Conservation (phyloP, 2,329 filamentous ascomycete species). For the Fusarium torulosum region DNA sequence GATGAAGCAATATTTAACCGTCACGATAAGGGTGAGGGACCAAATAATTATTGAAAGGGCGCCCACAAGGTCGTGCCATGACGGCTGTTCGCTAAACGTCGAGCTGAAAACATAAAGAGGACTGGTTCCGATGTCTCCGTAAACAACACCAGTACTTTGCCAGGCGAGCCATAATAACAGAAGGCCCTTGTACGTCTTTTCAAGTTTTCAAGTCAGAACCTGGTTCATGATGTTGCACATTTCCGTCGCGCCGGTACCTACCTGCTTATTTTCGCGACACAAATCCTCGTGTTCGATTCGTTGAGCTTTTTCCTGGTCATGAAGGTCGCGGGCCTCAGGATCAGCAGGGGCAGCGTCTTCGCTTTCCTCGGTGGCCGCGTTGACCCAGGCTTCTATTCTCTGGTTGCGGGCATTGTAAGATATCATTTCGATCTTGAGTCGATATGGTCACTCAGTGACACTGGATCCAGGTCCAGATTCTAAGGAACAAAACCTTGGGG, state of each 20-base stretch:
- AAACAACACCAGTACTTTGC: slow-evolving; percentile 75
- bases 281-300: slow-evolving; percentile 49
- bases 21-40: slow-evolving; percentile 77
- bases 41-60: slow-evolving; percentile 77
- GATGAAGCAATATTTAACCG: slow-evolving; percentile 76
- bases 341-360: slow-evolving; percentile 42
- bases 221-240: slow-evolving; percentile 3
- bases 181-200: slow-evolving; percentile 47
- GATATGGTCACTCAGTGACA: slow-evolving; percentile 42
- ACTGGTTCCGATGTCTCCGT: slow-evolving; percentile 75
- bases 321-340: slow-evolving; percentile 46
- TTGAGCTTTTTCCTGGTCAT: slow-evolving; percentile 49
- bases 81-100: slow-evolving; percentile 70
- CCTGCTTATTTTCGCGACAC: slow-evolving; percentile 48
- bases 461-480: slow-evolving; percentile 30
- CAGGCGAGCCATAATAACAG: slow-evolving; percentile 66
- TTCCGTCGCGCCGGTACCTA: slow-evolving; percentile 25
- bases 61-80: slow-evolving; percentile 70
- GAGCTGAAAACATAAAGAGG: slow-evolving; percentile 79
- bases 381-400: slow-evolving; percentile 46
- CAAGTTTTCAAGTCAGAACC: slow-evolving; percentile 19
- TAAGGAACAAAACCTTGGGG: slow-evolving; percentile 34
- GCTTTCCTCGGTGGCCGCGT: slow-evolving; percentile 42
- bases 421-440: slow-evolving; percentile 44
- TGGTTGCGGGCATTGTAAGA: slow-evolving; percentile 44